A percentile compares a stretch with the other conserved stretches of the same genome.
Evolutionary conservation across 1,284 basidiomycete genomes (phyloP).

Genomic region (Sanghuangporus sanghuang): DNA sequence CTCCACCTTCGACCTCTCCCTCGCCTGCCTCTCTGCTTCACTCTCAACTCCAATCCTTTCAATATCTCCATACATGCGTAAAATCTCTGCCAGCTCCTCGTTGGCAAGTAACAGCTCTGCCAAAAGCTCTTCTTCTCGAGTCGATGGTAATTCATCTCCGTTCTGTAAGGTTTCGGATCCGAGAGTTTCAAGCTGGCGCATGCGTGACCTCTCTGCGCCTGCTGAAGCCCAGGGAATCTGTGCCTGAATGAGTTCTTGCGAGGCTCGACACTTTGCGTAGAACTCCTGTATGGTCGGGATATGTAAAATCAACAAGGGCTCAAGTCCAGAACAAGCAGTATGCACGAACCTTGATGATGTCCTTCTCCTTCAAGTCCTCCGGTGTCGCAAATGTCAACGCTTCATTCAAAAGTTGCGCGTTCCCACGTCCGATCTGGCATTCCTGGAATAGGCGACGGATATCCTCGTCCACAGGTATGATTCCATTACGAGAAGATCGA

Average conservation of each 20-base stretch:
- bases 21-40: constrained; percentile 34
- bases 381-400: constrained; percentile 60
- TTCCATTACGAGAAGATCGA: constrained; percentile 43
- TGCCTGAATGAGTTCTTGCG: constrained; percentile 67
- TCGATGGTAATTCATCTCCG: constrained; percentile 9
- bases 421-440: constrained; percentile 69
- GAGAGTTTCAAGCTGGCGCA: constrained; percentile 21
- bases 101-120: constrained; percentile 63
- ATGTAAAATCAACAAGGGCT: neutral
- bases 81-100: constrained; percentile 43
- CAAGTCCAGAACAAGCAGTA: neutral
- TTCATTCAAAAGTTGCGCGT: constrained; percentile 62
- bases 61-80: constrained; percentile 58
- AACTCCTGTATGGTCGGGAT: constrained; percentile 51
- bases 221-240: constrained; percentile 79
- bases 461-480: constrained; percentile 73
- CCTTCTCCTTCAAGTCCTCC: constrained; percentile 52
- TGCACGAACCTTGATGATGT: constrained; percentile 54
- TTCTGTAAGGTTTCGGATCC: constrained; percentile 19
- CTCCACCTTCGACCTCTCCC: constrained; percentile 52
- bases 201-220: constrained; percentile 59
- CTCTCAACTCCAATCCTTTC: constrained; percentile 60
- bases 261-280: constrained; percentile 60
- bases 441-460: constrained; percentile 74
- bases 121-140: constrained; percentile 34